phyloP scores from a whole-genome alignment of 2,329 filamentous ascomycete species.

The Exserohilum rostratum region DNA sequence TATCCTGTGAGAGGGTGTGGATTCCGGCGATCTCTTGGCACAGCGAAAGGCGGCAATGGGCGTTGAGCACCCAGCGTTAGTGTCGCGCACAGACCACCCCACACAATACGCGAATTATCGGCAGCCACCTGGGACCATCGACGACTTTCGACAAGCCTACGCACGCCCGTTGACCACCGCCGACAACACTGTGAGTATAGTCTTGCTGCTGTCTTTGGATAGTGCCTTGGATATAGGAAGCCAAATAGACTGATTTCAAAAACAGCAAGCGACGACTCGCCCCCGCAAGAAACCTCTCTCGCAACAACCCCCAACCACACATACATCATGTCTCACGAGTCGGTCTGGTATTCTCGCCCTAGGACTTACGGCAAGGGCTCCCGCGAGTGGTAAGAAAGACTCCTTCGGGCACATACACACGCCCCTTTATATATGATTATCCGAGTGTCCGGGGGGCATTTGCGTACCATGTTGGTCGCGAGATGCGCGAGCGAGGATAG shows the following conservation, averaged over 20 bases:
- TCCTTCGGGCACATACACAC: too few relatives aligned
- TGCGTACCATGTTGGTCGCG: conserved; percentile 30
- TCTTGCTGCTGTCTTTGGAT: background rate
- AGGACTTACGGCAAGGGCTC: conserved; percentile 97
- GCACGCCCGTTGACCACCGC: conserved; percentile 14
- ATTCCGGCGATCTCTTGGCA: conserved; percentile 12
- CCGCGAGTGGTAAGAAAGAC: conserved; percentile 82
- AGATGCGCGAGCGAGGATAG: background rate
- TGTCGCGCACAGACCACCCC: conserved; percentile 9
- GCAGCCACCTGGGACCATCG: background rate
- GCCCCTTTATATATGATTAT: conserved; percentile 5
- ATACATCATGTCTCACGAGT: conserved; percentile 85
- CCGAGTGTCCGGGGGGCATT: background rate
- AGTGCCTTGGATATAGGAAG: background rate
- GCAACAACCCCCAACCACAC: conserved; percentile 36
- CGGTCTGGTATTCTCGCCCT: conserved; percentile 98
- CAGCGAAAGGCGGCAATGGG: conserved; percentile 2
- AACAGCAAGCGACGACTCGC: conserved; percentile 8
- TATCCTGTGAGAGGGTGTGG: background rate
- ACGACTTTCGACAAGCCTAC: conserved; percentile 14
- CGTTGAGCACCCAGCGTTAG: conserved; percentile 6
- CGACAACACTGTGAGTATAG: conserved; percentile 16
- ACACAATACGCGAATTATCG: conserved; percentile 19
- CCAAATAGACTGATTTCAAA: background rate
- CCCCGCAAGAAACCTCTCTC: background rate